Evolutionary conservation across 805 yeast genomes (phyloP).

Genomic region (Kazachstania martiniae): DNA sequence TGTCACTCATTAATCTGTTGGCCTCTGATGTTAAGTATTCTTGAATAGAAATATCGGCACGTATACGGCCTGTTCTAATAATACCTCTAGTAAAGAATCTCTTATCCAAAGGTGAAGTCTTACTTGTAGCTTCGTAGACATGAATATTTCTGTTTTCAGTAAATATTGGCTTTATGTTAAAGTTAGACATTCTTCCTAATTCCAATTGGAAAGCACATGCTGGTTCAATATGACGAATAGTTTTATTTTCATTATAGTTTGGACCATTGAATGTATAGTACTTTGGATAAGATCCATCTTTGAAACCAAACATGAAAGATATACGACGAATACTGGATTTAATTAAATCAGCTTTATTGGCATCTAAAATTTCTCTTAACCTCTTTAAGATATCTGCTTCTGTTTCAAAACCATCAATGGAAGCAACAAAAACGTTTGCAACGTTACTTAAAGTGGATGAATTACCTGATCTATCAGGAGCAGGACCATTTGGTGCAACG

Average conservation of each 20-base stretch:
- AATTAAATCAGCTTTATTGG: conserved; percentile 57
- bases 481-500: conserved; percentile 33
- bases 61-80: conserved; percentile 88
- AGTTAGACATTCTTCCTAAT: conserved; percentile 86
- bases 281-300: conserved; percentile 82
- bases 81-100: conserved; percentile 96
- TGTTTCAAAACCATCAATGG: conserved; percentile 58
- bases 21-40: conserved; percentile 95
- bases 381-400: conserved; percentile 60
- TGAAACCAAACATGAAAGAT: conserved; percentile 79
- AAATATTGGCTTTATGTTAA: conserved; percentile 87
- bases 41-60: conserved; percentile 85
- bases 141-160: conserved; percentile 96
- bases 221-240: conserved; percentile 96
- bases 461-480: conserved; percentile 36
- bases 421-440: conserved; percentile 66
- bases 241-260: conserved; percentile 73
- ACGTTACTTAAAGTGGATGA: conserved; percentile 54
- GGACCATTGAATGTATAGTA: conserved; percentile 94
- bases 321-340: conserved; percentile 80
- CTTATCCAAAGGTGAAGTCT: conserved; percentile 86
- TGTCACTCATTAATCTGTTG: conserved; percentile 89
- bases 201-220: conserved; percentile 97
- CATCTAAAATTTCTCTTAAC: conserved; percentile 54
- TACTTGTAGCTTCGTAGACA: conserved; percentile 92